These are phyloP conservation scores for Cercospora janseana DNA, from an alignment of 2,329 filamentous ascomycete species.

Conservation along the genomic window DNA sequence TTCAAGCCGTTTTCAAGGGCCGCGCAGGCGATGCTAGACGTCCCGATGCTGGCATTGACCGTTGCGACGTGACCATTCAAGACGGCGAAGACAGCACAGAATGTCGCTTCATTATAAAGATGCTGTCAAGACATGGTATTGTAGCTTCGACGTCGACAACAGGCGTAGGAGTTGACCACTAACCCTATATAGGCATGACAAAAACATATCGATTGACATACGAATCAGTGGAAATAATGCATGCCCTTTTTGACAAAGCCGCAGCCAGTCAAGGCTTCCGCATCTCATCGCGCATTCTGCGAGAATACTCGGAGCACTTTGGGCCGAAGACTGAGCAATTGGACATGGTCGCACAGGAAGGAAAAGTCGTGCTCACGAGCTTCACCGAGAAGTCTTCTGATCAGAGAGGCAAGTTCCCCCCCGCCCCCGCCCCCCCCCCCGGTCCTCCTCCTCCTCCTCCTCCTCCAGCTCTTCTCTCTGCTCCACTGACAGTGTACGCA, in stretches of 20 bases:
- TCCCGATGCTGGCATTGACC: conserved; percentile 68
- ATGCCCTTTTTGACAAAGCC: conserved; percentile 69
- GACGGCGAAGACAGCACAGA: conserved; percentile 66
- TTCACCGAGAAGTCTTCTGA: conserved; percentile 76
- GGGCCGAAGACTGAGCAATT: conserved; percentile 77
- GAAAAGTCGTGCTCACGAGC: conserved; percentile 70
- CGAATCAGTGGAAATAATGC: conserved; percentile 69
- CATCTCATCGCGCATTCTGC: conserved; percentile 67
- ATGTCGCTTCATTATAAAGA: conserved; percentile 71
- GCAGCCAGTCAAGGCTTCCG: conserved; percentile 68
- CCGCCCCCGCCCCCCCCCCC: too few species aligned
- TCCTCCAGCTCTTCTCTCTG: too few species aligned
- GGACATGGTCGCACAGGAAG: conserved; percentile 71
- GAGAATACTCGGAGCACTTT: conserved; percentile 77
- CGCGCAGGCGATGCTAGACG: conserved; percentile 63
- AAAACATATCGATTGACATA: conserved; percentile 76
- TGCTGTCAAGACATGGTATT: conserved; percentile 69
- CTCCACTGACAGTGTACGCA: conserved; percentile 35
- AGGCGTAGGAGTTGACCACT: conserved; percentile 21
- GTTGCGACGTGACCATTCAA: conserved; percentile 71
- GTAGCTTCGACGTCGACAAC: too few species aligned
- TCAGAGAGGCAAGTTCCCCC: conserved; percentile 55
- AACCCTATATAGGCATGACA: conserved; percentile 57
- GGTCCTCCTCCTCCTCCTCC: too few species aligned
- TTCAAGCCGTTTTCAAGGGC: conserved; percentile 72